phyloP scores from a whole-genome alignment of 805 yeast species.

The Tetrapisispora arboricola region DNA sequence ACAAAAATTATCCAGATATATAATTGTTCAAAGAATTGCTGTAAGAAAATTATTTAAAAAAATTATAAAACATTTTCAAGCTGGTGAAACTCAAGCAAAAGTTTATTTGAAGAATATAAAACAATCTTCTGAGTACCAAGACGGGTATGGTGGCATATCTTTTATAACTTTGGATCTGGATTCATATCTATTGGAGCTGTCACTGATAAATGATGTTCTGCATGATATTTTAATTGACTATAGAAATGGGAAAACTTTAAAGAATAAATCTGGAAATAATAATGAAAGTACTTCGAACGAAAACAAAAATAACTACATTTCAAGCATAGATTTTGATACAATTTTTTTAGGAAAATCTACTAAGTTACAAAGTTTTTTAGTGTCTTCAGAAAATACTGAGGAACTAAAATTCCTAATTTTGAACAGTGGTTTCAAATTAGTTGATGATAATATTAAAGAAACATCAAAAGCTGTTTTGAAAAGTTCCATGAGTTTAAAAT shows the following conservation, averaged over 20 bases:
- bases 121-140: constrained; percentile 9
- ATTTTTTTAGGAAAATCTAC: constrained; percentile 29
- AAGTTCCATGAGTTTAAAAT: constrained; percentile 3
- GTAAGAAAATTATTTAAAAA: constrained; percentile 51
- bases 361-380: constrained; percentile 29
- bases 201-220: constrained; percentile 34
- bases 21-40: constrained; percentile 52
- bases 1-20: constrained; percentile 45
- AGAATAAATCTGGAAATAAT: neutral
- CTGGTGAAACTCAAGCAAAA: constrained; percentile 7
- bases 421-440: constrained; percentile 22
- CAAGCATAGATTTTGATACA: constrained; percentile 30
- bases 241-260: neutral
- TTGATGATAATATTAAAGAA: constrained; percentile 20
- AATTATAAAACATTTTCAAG: constrained; percentile 23
- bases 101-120: constrained; percentile 10
- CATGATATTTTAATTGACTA: constrained; percentile 8
- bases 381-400: constrained; percentile 34
- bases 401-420: constrained; percentile 34
- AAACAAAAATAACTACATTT: constrained; percentile 1
- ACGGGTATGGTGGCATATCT: constrained; percentile 34
- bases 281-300: neutral
- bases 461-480: constrained; percentile 20
- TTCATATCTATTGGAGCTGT: constrained; percentile 39
- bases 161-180: constrained; percentile 41